Conservation (phyloP, 768 basidiomycete genomes). For the Suillus occidentalis region DNA sequence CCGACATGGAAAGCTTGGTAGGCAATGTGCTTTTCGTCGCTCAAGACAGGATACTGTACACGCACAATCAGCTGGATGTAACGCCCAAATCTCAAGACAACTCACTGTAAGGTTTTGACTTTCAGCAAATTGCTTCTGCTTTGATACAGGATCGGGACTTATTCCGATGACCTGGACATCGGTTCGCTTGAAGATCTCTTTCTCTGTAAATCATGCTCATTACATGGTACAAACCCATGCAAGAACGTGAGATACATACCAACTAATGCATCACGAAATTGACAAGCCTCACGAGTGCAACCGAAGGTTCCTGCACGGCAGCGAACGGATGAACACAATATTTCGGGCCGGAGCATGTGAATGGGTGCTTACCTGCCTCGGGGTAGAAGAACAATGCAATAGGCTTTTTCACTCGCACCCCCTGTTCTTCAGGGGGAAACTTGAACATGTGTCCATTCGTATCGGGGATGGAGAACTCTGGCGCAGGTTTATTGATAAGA, state of each 20-base stretch:
- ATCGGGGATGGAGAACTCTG: slow-evolving; percentile 62
- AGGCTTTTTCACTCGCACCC: slow-evolving; percentile 41
- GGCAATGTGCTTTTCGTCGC: slow-evolving; percentile 62
- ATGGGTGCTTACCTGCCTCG: slow-evolving; percentile 50
- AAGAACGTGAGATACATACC: slow-evolving; percentile 39
- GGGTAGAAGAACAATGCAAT: slow-evolving; percentile 81
- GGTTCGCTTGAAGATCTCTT: slow-evolving; percentile 61
- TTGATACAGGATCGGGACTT: slow-evolving; percentile 67
- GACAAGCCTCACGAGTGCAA: slow-evolving; percentile 81
- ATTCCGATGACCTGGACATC: slow-evolving; percentile 73
- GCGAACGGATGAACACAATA: neutral
- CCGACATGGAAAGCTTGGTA: slow-evolving; percentile 67
- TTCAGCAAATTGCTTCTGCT: slow-evolving; percentile 75
- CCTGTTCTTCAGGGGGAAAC: slow-evolving; percentile 56
- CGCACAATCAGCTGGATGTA: neutral
- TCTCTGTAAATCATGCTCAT: slow-evolving; percentile 41
- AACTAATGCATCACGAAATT: slow-evolving; percentile 76
- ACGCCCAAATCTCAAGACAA: slow-evolving; percentile 6
- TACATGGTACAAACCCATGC: neutral
- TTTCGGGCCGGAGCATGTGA: slow-evolving; percentile 5
- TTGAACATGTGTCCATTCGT: slow-evolving; percentile 61
- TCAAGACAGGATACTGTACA: slow-evolving; percentile 73
- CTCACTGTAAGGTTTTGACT: slow-evolving; percentile 64
- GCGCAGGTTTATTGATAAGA: slow-evolving; percentile 65
- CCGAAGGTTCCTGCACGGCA: slow-evolving; percentile 58